Conservation (phyloP, 1,284 basidiomycete genomes). For the Trichosporon asahii region DNA sequence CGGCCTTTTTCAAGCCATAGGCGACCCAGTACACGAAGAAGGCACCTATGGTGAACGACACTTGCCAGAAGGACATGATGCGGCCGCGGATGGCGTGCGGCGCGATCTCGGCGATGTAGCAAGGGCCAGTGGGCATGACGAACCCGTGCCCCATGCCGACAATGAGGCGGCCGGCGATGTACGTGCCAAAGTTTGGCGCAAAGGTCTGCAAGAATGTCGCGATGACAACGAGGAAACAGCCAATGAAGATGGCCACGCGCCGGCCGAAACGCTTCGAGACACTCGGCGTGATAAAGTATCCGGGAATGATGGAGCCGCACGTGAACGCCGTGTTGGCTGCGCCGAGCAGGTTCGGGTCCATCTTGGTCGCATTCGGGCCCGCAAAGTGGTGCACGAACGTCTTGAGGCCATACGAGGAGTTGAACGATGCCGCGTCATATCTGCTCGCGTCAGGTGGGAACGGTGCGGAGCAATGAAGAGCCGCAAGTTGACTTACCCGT, state of each 20-base stretch:
- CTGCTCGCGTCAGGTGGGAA: not conserved
- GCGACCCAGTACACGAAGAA: conserved; percentile 14
- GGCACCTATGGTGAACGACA: conserved; percentile 10
- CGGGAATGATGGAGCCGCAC: conserved; percentile 7
- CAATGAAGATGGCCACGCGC: not conserved
- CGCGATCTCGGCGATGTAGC: conserved; percentile 11
- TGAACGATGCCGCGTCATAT: conserved; percentile 10
- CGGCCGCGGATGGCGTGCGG: not conserved
- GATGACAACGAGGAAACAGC: conserved; percentile 3
- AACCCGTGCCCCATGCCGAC: conserved; percentile 10
- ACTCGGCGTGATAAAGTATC: conserved; percentile 2
- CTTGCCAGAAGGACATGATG: conserved; percentile 14
- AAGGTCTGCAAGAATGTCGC: conserved; percentile 7
- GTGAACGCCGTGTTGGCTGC: conserved; percentile 13
- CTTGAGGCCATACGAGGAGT: conserved; percentile 10
- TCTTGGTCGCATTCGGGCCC: not conserved
- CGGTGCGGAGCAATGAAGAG: not conserved
- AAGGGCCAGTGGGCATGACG: conserved; percentile 12
- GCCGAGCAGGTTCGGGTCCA: conserved; percentile 10
- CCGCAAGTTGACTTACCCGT: not conserved
- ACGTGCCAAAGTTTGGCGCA: conserved; percentile 9
- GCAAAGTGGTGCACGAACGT: conserved; percentile 15
- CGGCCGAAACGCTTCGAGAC: conserved; percentile 1
- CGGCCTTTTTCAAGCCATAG: conserved; percentile 19
- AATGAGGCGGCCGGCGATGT: conserved; percentile 9